phyloP scores from a whole-genome alignment of 257 asterid genomes.

The Knoxia roxburghii region DNA sequence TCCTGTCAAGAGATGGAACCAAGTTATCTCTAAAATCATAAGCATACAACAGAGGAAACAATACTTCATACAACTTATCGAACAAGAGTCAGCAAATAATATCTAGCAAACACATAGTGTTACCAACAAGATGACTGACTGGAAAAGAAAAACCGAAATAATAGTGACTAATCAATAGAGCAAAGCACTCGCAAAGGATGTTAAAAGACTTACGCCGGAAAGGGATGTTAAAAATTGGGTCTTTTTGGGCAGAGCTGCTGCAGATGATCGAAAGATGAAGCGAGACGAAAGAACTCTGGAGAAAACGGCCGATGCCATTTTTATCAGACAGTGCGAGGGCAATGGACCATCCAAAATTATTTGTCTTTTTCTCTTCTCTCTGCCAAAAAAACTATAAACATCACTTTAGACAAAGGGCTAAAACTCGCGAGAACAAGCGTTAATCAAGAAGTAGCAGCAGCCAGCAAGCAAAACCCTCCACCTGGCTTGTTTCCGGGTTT shows the following conservation, averaged over 20 bases:
- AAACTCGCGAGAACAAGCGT: neutral
- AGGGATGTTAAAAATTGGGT: slow-evolving; percentile 33
- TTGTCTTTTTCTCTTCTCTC: slow-evolving; percentile 8
- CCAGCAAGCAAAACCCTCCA: no score
- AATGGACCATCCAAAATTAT: slow-evolving; percentile 16
- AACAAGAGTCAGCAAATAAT: neutral
- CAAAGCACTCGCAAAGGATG: neutral
- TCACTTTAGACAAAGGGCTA: no score
- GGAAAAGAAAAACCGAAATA: no score
- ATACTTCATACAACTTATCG: neutral
- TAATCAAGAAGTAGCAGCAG: neutral
- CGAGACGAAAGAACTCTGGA: slow-evolving; percentile 57
- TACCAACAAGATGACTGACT: no score
- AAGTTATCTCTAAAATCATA: neutral
- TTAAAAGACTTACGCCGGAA: slow-evolving; percentile 39
- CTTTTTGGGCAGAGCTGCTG: slow-evolving; percentile 30
- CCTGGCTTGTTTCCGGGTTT: no score
- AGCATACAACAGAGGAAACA: neutral
- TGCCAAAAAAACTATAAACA: neutral
- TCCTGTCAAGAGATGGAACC: neutral
- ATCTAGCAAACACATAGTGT: no score
- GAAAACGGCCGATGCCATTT: slow-evolving; percentile 65
- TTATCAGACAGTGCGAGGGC: slow-evolving; percentile 12
- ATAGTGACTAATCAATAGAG: neutral
- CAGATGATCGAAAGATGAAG: slow-evolving; percentile 29